phyloP scores from a whole-genome alignment of 2,329 filamentous ascomycete species.

The Colletotrichum chlorophyti region DNA sequence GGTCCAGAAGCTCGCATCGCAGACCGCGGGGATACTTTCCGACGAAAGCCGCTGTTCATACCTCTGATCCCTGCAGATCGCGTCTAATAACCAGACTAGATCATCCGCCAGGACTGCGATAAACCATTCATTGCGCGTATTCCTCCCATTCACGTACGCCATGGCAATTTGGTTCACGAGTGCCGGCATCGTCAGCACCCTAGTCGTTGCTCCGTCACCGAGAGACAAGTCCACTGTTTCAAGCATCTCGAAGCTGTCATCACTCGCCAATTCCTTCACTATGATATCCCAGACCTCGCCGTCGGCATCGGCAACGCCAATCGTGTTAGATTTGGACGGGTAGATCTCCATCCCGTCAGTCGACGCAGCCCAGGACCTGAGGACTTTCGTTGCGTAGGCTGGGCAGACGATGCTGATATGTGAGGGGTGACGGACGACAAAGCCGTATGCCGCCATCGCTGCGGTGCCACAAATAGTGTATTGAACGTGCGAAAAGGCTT shows the following conservation, averaged over 20 bases:
- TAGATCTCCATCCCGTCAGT: conserved; percentile 38
- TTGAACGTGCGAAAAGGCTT: conserved; percentile 47
- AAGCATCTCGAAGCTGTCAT: conserved; percentile 39
- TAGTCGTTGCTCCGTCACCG: conserved; percentile 8
- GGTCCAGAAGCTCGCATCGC: conserved; percentile 32
- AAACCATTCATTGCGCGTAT: not conserved
- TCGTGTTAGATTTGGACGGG: conserved; percentile 42
- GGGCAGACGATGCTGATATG: conserved; percentile 51
- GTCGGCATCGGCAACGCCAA: conserved; percentile 50
- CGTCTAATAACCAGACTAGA: conserved; percentile 43
- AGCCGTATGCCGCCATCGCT: conserved; percentile 53
- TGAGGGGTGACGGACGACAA: conserved; percentile 34
- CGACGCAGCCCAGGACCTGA: conserved; percentile 48
- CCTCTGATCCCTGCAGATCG: conserved; percentile 33
- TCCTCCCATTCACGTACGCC: conserved; percentile 36
- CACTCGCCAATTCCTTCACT: conserved; percentile 34
- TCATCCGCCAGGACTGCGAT: conserved; percentile 36
- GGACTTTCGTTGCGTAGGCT: conserved; percentile 38
- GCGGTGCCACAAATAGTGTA: conserved; percentile 55
- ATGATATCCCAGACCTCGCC: conserved; percentile 40
- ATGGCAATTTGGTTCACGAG: conserved; percentile 43
- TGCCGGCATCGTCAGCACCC: conserved; percentile 42
- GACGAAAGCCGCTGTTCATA: conserved; percentile 30
- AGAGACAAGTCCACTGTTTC: conserved; percentile 29
- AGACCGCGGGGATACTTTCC: conserved; percentile 22